Conservation (phyloP, 176 grass and related monocot genomes). For the Musa itinerans region DNA sequence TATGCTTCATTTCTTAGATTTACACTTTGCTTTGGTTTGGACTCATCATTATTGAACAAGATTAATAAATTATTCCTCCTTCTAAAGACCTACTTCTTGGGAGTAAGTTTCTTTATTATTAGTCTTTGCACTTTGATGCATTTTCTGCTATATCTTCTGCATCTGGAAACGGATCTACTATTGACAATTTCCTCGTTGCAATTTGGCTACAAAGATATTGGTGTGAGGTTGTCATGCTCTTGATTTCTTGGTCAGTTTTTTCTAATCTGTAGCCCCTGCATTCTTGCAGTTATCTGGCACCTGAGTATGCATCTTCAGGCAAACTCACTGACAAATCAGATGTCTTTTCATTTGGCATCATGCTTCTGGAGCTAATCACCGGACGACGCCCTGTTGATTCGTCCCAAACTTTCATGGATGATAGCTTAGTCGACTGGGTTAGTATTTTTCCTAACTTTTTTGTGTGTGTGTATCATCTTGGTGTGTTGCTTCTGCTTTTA, state of each 20-base stretch:
- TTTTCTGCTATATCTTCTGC: too few relatives aligned
- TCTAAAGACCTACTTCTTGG: neutral
- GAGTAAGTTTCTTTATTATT: neutral
- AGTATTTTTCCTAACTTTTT: constrained; percentile 28
- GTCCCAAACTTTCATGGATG: constrained; percentile 60
- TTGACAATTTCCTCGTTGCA: neutral
- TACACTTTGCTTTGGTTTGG: neutral
- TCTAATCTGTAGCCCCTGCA: neutral
- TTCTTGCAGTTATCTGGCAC: constrained; percentile 74
- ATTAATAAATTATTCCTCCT: neutral
- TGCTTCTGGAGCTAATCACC: constrained; percentile 97
- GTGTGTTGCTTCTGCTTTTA: neutral
- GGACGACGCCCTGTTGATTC: constrained; percentile 76
- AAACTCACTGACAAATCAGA: constrained; percentile 95
- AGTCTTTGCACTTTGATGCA: neutral
- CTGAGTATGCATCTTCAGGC: constrained; percentile 93
- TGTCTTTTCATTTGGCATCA: constrained; percentile 89
- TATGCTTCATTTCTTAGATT: constrained; percentile 25
- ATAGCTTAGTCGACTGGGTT: constrained; percentile 96
- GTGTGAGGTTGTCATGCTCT: neutral
- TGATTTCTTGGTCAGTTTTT: neutral
- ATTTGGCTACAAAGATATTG: neutral
- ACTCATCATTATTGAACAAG: neutral
- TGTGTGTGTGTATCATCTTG: neutral
- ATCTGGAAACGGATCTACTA: too few relatives aligned